phyloP scores from a whole-genome alignment of 495 filamentous ascomycete genomes.

The Gamarada debralockiae region DNA sequence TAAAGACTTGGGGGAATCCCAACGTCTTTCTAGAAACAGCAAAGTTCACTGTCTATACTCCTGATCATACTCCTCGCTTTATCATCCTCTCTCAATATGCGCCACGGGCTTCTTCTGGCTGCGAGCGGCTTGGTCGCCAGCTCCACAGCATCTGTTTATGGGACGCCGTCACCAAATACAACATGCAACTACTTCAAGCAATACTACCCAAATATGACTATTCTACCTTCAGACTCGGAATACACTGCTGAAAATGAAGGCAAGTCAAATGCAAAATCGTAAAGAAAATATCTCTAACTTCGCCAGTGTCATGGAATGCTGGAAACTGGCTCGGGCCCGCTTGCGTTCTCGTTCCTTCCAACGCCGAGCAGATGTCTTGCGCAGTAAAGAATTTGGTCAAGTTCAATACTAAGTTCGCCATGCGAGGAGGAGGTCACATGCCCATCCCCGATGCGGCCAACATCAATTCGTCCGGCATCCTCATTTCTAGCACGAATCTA shows the following conservation, averaged over 20 bases:
- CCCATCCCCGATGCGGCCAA: slow-evolving; percentile 24
- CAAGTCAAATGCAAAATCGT: background rate
- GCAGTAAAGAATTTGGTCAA: slow-evolving; percentile 1
- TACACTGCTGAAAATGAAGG: slow-evolving; percentile 14
- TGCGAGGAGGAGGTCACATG: slow-evolving; percentile 31
- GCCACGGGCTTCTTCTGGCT: no score
- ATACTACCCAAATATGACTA: no score
- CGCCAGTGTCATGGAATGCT: slow-evolving; percentile 7
- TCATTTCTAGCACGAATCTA: slow-evolving; percentile 27
- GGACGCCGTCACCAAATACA: no score
- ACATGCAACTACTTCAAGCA: no score
- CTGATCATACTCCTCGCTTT: no score
- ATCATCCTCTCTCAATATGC: no score
- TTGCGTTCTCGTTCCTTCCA: slow-evolving; percentile 8
- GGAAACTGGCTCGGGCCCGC: background rate
- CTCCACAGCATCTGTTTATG: no score
- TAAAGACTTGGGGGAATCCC: no score
- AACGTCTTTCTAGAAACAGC: no score
- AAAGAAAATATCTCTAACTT: background rate
- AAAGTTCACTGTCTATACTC: no score
- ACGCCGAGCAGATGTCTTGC: background rate
- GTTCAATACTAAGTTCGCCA: slow-evolving; percentile 25
- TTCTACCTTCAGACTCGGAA: no score
- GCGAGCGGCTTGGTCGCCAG: no score
- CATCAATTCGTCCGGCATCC: slow-evolving; percentile 25